Base-by-base conservation (phyloP, 306 rosid species). In the Arachis hypogaea region DNA sequence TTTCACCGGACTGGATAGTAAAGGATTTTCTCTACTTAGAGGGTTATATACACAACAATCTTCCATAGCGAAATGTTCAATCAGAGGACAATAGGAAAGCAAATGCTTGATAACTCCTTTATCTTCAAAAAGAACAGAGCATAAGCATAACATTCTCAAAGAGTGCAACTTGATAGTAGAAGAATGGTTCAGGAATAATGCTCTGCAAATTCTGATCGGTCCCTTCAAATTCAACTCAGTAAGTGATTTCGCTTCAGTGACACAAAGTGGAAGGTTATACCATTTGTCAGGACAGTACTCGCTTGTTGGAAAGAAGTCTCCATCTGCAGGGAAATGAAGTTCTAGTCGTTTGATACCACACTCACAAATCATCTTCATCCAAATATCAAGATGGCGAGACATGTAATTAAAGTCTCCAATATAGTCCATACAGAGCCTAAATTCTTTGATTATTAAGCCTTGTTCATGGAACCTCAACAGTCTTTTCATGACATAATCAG, bases 331-430 rank as follows among this genome's bases (percentile, higher is more conserved):
- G 3, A 76, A 41, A 33, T 11, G 14, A 43, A 83, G 70, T 2
- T 80, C n/a, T 0, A 80, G 74, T 40, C 77, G 81, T 45, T 59
- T 38, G n/a, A 80, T 56, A 4, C 73, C 12, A 42, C 69, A 52
- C 45, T 77, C 55, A 49, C 75, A 9, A 16, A 40, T 76, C 70
- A 77, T 65, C 18, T 66, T 71, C 46, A 80, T 22, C 80, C 85
- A 80, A 49, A 28, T 7, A 73, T 80, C 72, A 63, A 83, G 18
- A 64, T 77, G 18, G 56, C 2, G 14, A 40, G 72, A 40, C 7
- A 49, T 41, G 18, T 28, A 11, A n/a, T n/a, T 22, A 22, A 22
- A 22, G 28, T 22, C 28, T 22, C 9, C 38, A 33, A 16, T 66
- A 33, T 33, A 33, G 4, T 4, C 44, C 11, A 9, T 4, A 1